Conservation (phyloP, 2,329 filamentous ascomycete species). For the Aplosporella prunicola region DNA sequence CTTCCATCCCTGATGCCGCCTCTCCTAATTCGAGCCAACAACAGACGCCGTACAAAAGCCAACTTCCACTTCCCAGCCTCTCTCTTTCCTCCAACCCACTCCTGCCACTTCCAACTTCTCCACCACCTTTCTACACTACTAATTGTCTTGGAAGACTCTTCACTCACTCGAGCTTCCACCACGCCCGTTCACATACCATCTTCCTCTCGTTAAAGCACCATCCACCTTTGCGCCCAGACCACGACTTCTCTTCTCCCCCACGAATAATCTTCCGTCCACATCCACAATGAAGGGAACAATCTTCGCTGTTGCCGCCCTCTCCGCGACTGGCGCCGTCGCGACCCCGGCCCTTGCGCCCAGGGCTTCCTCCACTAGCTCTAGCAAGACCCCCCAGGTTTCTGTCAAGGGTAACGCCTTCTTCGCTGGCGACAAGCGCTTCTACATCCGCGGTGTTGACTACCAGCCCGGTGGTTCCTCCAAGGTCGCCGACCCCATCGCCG, state of each 20-base stretch:
- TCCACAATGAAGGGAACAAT: slow-evolving; percentile 46
- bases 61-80: slow-evolving; percentile 6
- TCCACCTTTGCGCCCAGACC: neutral
- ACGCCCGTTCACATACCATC: neutral
- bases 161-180: slow-evolving; percentile 11
- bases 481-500: slow-evolving; percentile 64
- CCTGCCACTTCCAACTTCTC: neutral
- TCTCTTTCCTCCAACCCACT: neutral
- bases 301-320: slow-evolving; percentile 36
- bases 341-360: slow-evolving; percentile 28
- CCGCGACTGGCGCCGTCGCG: slow-evolving; percentile 39
- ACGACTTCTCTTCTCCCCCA: neutral
- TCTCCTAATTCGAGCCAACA: no score
- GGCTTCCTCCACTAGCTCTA: slow-evolving; percentile 28
- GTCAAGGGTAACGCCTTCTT: slow-evolving; percentile 60
- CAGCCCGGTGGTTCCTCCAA: slow-evolving; percentile 56
- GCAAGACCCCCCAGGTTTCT: slow-evolving; percentile 45
- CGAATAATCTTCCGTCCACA: neutral
- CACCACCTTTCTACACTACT: slow-evolving; percentile 6
- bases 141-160: slow-evolving; percentile 9
- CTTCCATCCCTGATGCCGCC: no score
- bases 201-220: slow-evolving; percentile 4
- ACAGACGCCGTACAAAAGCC: slow-evolving; percentile 10
- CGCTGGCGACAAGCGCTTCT: slow-evolving; percentile 51
- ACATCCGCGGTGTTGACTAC: slow-evolving; percentile 55